A percentile compares a stretch with the other conserved stretches of the same genome.
Evolutionary conservation across 1,284 basidiomycete genomes (phyloP).

Genomic region (Flammula alnicola): DNA sequence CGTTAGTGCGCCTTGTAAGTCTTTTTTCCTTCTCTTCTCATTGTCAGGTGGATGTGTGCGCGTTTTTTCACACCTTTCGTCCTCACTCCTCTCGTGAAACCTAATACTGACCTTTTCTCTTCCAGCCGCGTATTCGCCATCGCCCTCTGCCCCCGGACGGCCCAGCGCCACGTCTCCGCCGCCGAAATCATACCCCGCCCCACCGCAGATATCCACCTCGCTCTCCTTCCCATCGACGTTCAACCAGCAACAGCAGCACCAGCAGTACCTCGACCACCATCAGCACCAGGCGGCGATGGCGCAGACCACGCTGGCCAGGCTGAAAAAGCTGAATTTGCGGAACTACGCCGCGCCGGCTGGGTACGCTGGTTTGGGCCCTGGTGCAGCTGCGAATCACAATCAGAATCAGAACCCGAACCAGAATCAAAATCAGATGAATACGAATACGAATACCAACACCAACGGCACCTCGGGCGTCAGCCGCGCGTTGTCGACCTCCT

Average conservation of each 20-base stretch:
- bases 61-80: too few species aligned
- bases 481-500: constrained; percentile 8
- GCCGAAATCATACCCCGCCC: constrained; percentile 19
- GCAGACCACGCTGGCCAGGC: constrained; percentile 35
- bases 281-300: constrained; percentile 32
- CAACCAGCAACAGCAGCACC: constrained; percentile 6
- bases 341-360: constrained; percentile 52
- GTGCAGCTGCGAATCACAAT: constrained; percentile 5
- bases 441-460: too few species aligned
- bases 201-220: constrained; percentile 24
- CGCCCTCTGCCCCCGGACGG: not conserved
- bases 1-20: constrained; percentile 37
- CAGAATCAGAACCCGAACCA: constrained; percentile 1
- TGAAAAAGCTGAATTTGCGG: constrained; percentile 49
- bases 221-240: constrained; percentile 18
- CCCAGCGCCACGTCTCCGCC: constrained; percentile 4
- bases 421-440: too few species aligned
- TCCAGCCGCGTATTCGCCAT: not conserved
- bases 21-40: constrained; percentile 7
- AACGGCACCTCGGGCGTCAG: too few species aligned
- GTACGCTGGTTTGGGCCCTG: constrained; percentile 8
- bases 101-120: not conserved
- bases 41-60: too few species aligned
- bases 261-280: constrained; percentile 8
- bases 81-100: constrained; percentile 1